Conservation (phyloP, 441 rosid genomes). For the Jatropha multifida region DNA sequence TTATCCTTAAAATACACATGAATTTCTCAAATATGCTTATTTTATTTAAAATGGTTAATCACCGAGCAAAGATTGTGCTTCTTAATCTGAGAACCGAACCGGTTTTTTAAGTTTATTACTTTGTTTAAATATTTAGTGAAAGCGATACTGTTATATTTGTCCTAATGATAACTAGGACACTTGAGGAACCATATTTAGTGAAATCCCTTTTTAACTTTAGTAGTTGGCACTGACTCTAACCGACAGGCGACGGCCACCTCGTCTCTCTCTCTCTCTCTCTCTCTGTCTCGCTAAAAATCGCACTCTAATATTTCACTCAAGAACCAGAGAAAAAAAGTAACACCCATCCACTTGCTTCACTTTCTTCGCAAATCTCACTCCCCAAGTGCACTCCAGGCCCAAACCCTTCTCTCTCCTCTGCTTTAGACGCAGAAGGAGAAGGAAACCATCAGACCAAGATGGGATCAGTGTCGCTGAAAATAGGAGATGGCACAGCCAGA, state of each 20-base stretch:
- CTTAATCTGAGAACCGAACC: no score
- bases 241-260: slow-evolving; percentile 3
- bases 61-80: no score
- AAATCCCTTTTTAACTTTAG: neutral
- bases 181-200: neutral
- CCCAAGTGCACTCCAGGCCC: neutral
- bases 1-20: no score
- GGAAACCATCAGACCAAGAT: slow-evolving; percentile 26
- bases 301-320: neutral
- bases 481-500: slow-evolving; percentile 89
- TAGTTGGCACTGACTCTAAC: slow-evolving; percentile 5
- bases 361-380: slow-evolving; percentile 17
- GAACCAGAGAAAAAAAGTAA: neutral
- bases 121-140: no score
- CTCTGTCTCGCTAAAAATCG: neutral
- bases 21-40: neutral
- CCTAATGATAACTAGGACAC: no score
- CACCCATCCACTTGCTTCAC: slow-evolving; percentile 17
- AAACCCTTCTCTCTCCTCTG: neutral
- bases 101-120: no score
- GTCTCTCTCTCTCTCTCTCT: neutral
- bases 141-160: no score
- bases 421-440: neutral
- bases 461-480: slow-evolving; percentile 83
- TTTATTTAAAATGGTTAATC: no score